Conservation (phyloP, 2,329 filamentous ascomycete genomes). For the Colletotrichum sp. region DNA sequence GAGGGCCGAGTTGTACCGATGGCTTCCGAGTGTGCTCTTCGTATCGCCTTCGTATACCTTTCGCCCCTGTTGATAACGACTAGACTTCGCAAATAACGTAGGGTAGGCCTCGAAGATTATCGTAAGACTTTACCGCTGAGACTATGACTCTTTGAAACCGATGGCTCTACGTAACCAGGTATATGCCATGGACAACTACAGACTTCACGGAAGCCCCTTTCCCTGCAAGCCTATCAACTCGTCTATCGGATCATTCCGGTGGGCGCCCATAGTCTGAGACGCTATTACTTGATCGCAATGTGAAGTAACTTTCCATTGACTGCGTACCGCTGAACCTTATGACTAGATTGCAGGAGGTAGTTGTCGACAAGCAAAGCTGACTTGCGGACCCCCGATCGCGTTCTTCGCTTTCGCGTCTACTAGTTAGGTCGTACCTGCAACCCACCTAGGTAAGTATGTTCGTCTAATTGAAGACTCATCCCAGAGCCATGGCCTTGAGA, state of each 20-base stretch:
- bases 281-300: not conserved
- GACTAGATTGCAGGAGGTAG: not conserved
- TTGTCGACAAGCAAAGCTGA: not conserved
- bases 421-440: not conserved
- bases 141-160: not conserved
- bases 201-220: not conserved
- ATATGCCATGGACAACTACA: not conserved
- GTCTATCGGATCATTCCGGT: not conserved
- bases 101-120: not conserved
- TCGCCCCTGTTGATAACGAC: not conserved
- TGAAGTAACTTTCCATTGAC: not conserved
- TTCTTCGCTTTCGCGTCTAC: not conserved
- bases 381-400: not conserved
- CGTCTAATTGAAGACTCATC: not conserved
- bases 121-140: not conserved
- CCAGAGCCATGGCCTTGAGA: not conserved
- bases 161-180: not conserved
- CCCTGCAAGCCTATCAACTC: not conserved
- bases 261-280: not conserved
- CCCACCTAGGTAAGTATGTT: not conserved
- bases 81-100: not conserved
- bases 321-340: not conserved
- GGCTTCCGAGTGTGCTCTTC: not conserved
- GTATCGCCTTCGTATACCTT: not conserved
- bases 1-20: not conserved